Conservation (phyloP, 352 stramenopile species). For the Phytophthora idaei region DNA sequence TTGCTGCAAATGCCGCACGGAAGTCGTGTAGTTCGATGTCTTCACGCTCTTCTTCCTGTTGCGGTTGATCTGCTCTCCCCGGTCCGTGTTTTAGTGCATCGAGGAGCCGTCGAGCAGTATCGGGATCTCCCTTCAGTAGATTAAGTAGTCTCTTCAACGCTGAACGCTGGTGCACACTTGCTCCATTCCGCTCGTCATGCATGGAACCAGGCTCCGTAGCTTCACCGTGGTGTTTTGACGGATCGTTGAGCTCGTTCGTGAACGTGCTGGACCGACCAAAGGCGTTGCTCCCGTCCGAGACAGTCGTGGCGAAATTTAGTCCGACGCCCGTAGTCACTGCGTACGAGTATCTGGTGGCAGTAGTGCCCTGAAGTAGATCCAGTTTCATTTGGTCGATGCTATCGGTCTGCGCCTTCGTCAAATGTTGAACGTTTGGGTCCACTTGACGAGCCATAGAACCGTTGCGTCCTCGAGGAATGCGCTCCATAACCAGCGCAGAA, state of each 20-base stretch:
- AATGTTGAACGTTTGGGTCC: slow-evolving; percentile 55
- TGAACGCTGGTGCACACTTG: slow-evolving; percentile 65
- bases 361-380: slow-evolving; percentile 42
- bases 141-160: slow-evolving; percentile 54
- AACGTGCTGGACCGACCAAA: slow-evolving; percentile 75
- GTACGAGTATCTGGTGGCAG: slow-evolving; percentile 76
- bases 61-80: slow-evolving; percentile 15
- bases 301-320: slow-evolving; percentile 57
- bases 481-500: slow-evolving; percentile 33
- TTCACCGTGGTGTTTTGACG: slow-evolving; percentile 69
- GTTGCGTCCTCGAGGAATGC: slow-evolving; percentile 62
- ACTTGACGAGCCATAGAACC: slow-evolving; percentile 45
- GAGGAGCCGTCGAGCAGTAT: slow-evolving; percentile 34
- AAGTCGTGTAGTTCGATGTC: slow-evolving; percentile 64
- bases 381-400: slow-evolving; percentile 80
- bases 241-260: slow-evolving; percentile 72
- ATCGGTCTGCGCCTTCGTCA: slow-evolving; percentile 72
- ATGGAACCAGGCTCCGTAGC: slow-evolving; percentile 61
- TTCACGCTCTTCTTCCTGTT: slow-evolving; percentile 27
- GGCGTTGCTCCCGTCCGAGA: slow-evolving; percentile 59
- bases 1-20: slow-evolving; percentile 28
- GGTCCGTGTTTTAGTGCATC: slow-evolving; percentile 19
- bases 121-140: slow-evolving; percentile 24
- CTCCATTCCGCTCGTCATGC: slow-evolving; percentile 58
- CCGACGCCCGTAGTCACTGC: slow-evolving; percentile 60